A percentile compares a stretch with the other conserved stretches of the same genome.
These are phyloP conservation scores for Kluyveromyces nonfermentans DNA, from an alignment of 805 yeast genomes.

Conservation along the genomic window DNA sequence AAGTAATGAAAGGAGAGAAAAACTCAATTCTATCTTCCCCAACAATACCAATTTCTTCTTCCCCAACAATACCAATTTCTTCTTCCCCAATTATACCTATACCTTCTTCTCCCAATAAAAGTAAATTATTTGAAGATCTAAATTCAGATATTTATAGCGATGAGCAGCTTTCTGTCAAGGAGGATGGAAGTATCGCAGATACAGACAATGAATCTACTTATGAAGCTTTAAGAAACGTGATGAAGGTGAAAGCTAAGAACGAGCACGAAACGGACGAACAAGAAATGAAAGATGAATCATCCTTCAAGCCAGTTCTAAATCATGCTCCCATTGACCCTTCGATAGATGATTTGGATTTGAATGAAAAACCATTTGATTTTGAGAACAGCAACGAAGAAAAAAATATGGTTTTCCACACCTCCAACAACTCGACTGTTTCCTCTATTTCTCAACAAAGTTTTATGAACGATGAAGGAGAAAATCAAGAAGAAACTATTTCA, in stretches of 20 bases:
- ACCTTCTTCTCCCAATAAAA: slow-evolving; percentile 3
- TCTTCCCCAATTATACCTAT: background rate
- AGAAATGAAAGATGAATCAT: background rate
- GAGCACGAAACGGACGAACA: slow-evolving; percentile 4
- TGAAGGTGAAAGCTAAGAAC: slow-evolving; percentile 4
- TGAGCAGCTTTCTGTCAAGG: background rate
- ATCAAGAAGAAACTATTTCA: background rate
- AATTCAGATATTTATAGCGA: background rate
- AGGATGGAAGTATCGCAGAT: slow-evolving; percentile 8
- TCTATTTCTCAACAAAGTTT: background rate
- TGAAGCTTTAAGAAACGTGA: slow-evolving; percentile 13
- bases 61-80: background rate
- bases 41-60: background rate
- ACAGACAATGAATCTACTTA: slow-evolving; percentile 15
- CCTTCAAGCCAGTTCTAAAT: background rate
- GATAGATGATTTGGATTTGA: background rate
- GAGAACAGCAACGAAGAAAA: background rate
- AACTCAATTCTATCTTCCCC: background rate
- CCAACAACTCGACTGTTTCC: background rate
- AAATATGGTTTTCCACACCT: background rate
- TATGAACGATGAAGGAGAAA: background rate
- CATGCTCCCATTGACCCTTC: background rate
- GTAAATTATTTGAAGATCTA: background rate
- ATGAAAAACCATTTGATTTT: slow-evolving; percentile 2
- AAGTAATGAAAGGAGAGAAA: background rate